These are phyloP conservation scores for Colletotrichum magnum DNA, from an alignment of 2,329 filamentous ascomycete species.

Conservation along the genomic window DNA sequence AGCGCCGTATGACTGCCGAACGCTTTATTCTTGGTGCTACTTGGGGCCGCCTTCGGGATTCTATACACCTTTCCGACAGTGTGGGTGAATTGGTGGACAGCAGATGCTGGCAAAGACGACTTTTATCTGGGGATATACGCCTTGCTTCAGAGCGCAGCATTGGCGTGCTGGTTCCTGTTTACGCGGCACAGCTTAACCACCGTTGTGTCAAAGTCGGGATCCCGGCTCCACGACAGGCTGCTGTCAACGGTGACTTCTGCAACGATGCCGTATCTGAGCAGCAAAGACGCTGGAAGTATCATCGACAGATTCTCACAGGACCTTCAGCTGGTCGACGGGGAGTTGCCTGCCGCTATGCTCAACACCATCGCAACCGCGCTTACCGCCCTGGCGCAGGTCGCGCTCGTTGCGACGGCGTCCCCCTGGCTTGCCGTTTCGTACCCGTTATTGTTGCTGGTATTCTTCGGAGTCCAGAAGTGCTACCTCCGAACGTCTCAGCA, in stretches of 20 bases:
- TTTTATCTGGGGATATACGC: not conserved
- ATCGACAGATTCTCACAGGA: conserved; percentile 58
- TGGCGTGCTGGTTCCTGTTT: not conserved
- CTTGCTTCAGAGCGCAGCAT: not conserved
- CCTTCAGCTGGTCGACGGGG: conserved; percentile 54
- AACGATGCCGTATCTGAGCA: not conserved
- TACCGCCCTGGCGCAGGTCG: not conserved
- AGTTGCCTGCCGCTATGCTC: conserved; percentile 49
- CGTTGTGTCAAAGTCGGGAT: not conserved
- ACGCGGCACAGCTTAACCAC: not conserved
- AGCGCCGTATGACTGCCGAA: not conserved
- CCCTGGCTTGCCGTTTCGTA: not conserved
- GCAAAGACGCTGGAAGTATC: conserved; percentile 51
- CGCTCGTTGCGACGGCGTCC: not conserved
- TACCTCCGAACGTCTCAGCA: not conserved
- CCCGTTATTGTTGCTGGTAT: not conserved
- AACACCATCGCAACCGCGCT: conserved; percentile 31
- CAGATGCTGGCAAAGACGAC: not conserved
- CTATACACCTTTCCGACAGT: not conserved
- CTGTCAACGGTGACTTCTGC: not conserved
- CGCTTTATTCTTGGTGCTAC: conserved; percentile 50
- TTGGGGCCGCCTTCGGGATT: not conserved
- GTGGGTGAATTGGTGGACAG: not conserved
- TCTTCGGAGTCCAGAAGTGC: not conserved
- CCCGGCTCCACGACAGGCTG: not conserved